Percentiles rank a stretch among this genome's conserved stretches.
Evolutionary conservation across 2,329 filamentous ascomycete genomes (phyloP).

Genomic region (Arthrobotrys sphaeroides): DNA sequence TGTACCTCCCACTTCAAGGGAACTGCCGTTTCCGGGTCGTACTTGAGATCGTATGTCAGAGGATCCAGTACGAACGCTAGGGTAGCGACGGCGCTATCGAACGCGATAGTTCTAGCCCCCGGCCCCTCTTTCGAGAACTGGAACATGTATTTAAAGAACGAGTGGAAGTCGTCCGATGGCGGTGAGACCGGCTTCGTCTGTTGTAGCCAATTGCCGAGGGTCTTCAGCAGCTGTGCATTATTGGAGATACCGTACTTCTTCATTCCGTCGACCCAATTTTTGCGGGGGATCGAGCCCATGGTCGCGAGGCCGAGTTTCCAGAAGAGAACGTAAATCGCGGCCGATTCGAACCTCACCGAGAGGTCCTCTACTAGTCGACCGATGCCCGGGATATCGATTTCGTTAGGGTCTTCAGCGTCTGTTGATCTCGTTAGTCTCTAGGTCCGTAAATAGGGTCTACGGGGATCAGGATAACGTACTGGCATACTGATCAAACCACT

Average conservation of each 20-base stretch:
- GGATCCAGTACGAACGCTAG: constrained; percentile 40
- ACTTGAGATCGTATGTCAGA: constrained; percentile 39
- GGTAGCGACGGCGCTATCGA: constrained; percentile 21
- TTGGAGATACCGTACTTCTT: constrained; percentile 38
- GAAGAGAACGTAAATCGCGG: constrained; percentile 49
- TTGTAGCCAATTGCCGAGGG: constrained; percentile 34
- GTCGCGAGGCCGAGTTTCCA: constrained; percentile 40
- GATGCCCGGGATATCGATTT: constrained; percentile 41
- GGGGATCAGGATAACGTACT: constrained; percentile 26
- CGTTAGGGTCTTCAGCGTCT: constrained; percentile 32
- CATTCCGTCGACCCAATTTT: constrained; percentile 50
- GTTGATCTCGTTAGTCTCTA: background rate
- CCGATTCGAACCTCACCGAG: constrained; percentile 45
- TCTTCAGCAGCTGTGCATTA: constrained; percentile 31
- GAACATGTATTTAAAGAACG: constrained; percentile 52
- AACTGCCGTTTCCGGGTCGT: constrained; percentile 29
- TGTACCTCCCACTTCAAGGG: constrained; percentile 29
- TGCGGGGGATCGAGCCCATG: constrained; percentile 46
- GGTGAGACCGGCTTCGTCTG: constrained; percentile 41
- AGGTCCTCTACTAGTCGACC: constrained; percentile 38
- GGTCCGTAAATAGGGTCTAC: background rate
- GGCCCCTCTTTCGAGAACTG: constrained; percentile 45
- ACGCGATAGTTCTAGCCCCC: constrained; percentile 23
- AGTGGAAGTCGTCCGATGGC: constrained; percentile 24
- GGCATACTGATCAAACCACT: constrained; percentile 41